phyloP scores from a whole-genome alignment of 1,139 yeast genomes.

The Magnusiomyces tetraspermus region DNA sequence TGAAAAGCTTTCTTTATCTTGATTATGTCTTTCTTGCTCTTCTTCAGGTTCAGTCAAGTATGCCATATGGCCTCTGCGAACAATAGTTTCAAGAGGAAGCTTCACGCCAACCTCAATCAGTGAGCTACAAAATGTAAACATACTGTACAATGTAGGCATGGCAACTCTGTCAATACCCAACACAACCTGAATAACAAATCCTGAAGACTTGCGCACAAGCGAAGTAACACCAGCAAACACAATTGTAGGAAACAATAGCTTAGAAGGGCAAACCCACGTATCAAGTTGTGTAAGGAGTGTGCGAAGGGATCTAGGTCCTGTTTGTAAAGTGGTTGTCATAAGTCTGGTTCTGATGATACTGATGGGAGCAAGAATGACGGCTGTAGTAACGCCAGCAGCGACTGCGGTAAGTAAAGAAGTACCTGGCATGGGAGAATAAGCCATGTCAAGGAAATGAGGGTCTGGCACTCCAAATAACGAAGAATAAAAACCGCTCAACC shows the following conservation, averaged over 20 bases:
- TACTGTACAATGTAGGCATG: slow-evolving; percentile 52
- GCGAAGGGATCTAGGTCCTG: slow-evolving; percentile 33
- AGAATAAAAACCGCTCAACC: slow-evolving; percentile 82
- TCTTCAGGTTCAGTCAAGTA: slow-evolving; percentile 34
- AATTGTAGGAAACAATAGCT: slow-evolving; percentile 45
- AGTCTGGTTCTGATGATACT: slow-evolving; percentile 72
- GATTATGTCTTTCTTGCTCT: not conserved
- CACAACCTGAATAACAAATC: slow-evolving; percentile 55
- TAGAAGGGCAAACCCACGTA: slow-evolving; percentile 47
- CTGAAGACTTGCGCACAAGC: slow-evolving; percentile 60
- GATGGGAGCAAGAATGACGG: slow-evolving; percentile 69
- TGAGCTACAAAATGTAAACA: slow-evolving; percentile 45
- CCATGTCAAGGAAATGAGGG: slow-evolving; percentile 74
- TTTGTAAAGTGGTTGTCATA: slow-evolving; percentile 48
- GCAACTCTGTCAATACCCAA: slow-evolving; percentile 63
- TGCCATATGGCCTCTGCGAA: slow-evolving; percentile 72
- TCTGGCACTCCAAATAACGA: slow-evolving; percentile 83
- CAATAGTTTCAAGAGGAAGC: slow-evolving; percentile 78
- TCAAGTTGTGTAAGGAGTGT: slow-evolving; percentile 34
- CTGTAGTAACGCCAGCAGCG: slow-evolving; percentile 63
- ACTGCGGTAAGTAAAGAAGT: slow-evolving; percentile 59
- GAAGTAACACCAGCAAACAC: slow-evolving; percentile 56
- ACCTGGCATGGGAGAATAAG: slow-evolving; percentile 71
- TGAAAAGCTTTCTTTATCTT: too few relatives aligned
- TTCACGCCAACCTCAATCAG: slow-evolving; percentile 61